Evolutionary conservation across 2,329 filamentous ascomycete species (phyloP).

Genomic region (Pseudogymnoascus sp.): DNA sequence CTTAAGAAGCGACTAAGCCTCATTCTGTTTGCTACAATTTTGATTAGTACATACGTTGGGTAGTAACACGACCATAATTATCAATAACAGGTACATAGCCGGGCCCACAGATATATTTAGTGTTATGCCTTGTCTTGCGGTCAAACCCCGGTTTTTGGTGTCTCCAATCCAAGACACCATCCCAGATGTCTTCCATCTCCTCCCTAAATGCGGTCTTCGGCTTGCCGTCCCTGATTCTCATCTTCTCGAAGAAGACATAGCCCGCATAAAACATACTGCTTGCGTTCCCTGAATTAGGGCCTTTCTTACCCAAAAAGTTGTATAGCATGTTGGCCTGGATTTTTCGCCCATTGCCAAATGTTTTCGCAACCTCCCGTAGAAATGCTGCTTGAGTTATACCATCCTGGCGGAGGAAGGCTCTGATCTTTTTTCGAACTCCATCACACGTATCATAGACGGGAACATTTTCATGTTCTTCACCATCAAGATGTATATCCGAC

Average conservation of each 20-base stretch:
- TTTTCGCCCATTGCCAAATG: conserved; percentile 30
- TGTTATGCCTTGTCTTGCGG: not conserved
- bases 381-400: conserved; percentile 42
- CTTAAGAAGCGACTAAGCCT: not conserved
- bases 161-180: conserved; percentile 19
- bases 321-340: conserved; percentile 38
- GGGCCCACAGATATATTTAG: not conserved
- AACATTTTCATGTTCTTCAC: conserved; percentile 39
- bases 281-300: conserved; percentile 37
- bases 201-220: conserved; percentile 41
- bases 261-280: conserved; percentile 41
- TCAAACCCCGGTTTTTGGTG: conserved; percentile 2
- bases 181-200: conserved; percentile 39
- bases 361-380: conserved; percentile 35
- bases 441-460: conserved; percentile 47
- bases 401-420: conserved; percentile 34
- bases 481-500: conserved; percentile 33
- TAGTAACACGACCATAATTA: conserved; percentile 14
- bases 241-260: conserved; percentile 53
- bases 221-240: conserved; percentile 42
- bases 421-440: conserved; percentile 46
- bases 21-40: not conserved
- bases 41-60: not conserved
- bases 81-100: conserved; percentile 15
- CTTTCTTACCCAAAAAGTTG: conserved; percentile 41